Percentiles rank a stretch among this genome's conserved stretches.
phyloP scores from a whole-genome alignment of 2,329 filamentous ascomycete species.

The Penicillium brevicompactum region DNA sequence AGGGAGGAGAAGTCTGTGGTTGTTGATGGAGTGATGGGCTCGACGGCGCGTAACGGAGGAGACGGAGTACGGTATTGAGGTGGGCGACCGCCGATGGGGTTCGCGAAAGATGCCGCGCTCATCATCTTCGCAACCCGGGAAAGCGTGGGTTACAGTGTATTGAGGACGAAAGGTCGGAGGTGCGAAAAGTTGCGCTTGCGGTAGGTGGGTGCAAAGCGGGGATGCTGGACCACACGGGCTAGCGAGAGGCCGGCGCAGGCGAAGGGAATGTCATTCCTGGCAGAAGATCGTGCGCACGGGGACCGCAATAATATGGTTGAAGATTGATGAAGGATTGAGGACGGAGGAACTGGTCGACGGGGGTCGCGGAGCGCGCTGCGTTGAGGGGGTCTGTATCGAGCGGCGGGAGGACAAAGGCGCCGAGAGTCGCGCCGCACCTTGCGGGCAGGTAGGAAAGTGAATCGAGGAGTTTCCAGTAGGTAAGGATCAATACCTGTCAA shows the following conservation, averaged over 20 bases:
- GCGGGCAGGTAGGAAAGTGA: constrained; percentile 20
- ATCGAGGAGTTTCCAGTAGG: constrained; percentile 21
- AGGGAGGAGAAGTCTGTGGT: constrained; percentile 32
- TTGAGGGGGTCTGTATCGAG: constrained; percentile 30
- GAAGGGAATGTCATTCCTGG: constrained; percentile 46
- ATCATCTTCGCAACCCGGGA: constrained; percentile 35
- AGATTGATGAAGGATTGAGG: constrained; percentile 23
- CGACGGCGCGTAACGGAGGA: constrained; percentile 49
- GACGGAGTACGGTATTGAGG: constrained; percentile 50
- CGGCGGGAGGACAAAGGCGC: constrained; percentile 31
- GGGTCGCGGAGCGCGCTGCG: constrained; percentile 23
- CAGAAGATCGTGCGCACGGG: constrained; percentile 28
- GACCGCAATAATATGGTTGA: constrained; percentile 24
- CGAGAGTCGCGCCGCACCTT: constrained; percentile 28
- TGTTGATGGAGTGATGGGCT: constrained; percentile 46
- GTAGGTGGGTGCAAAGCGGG: constrained; percentile 45
- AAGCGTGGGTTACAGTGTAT: constrained; percentile 9
- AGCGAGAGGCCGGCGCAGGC: constrained; percentile 40
- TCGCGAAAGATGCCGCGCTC: constrained; percentile 42
- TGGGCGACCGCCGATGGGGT: constrained; percentile 39
- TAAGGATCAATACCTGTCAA: constrained; percentile 23
- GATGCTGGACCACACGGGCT: constrained; percentile 45
- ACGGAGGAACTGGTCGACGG: constrained; percentile 20
- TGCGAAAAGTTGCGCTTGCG: constrained; percentile 34
- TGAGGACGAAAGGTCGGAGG: constrained; percentile 21